Percentiles rank a stretch among this genome's conserved stretches.
phyloP scores from a whole-genome alignment of 148 eudicot species.

The Amaranthus cruentus region DNA sequence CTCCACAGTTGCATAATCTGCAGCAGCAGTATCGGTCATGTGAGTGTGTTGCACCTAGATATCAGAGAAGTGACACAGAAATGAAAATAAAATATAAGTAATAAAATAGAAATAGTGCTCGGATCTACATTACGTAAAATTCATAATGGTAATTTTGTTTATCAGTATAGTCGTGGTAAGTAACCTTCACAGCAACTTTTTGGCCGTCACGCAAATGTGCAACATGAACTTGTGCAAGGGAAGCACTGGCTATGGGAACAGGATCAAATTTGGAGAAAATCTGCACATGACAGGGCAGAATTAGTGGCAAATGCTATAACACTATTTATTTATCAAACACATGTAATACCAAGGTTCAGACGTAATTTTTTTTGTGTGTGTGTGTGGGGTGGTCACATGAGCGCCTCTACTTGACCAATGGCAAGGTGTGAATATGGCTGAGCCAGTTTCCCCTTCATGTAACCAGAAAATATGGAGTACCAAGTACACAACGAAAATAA shows the following conservation, averaged over 20 bases:
- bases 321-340: background rate
- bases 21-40: conserved; percentile 99
- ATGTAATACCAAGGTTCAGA: too few species aligned
- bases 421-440: background rate
- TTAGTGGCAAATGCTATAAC: conserved; percentile 8
- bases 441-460: background rate
- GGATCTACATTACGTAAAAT: conserved; percentile 2
- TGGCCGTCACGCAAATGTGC: conserved; percentile 75
- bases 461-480: too few species aligned
- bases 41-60: conserved; percentile 94
- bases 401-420: background rate
- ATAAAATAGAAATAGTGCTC: conserved; percentile 2
- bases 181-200: conserved; percentile 98
- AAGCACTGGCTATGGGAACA: conserved; percentile 97
- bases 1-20: conserved; percentile 94
- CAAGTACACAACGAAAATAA: too few species aligned
- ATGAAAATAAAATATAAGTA: conserved; percentile 10
- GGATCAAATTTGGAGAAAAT: conserved; percentile 85
- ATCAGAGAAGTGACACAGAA: conserved; percentile 15
- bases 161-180: conserved; percentile 23
- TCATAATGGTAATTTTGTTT: conserved; percentile 7
- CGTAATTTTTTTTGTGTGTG: too few species aligned
- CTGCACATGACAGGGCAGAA: conserved; percentile 36
- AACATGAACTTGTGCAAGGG: conserved; percentile 95
- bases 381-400: background rate